Conservation (phyloP, 805 yeast species). For the Lipomyces mesembrius region DNA sequence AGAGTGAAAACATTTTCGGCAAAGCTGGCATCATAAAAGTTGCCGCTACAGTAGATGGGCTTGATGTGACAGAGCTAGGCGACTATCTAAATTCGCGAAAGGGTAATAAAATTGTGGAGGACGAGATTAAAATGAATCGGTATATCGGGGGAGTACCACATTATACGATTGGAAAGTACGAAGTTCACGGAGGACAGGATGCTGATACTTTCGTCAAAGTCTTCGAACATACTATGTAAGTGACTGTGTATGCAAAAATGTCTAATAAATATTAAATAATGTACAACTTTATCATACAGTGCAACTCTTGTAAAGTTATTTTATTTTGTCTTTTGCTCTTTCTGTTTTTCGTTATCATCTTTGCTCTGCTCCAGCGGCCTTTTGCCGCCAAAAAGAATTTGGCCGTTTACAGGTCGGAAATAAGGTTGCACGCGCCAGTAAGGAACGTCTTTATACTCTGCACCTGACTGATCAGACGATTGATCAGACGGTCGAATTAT, state of each 20-base stretch:
- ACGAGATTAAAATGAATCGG: conserved; percentile 19
- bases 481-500: conserved; percentile 54
- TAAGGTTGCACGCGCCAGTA: conserved; percentile 97
- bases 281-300: not conserved
- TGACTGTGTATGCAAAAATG: not conserved
- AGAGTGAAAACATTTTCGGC: conserved; percentile 24
- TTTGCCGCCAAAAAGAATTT: conserved; percentile 32
- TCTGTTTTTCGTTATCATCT: conserved; percentile 7
- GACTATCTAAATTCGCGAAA: conserved; percentile 16
- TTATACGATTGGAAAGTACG: conserved; percentile 21
- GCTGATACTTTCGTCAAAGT: conserved; percentile 23
- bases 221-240: conserved; percentile 8
- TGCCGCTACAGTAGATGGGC: conserved; percentile 23
- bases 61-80: conserved; percentile 24
- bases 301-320: not conserved
- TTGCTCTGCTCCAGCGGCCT: conserved; percentile 42
- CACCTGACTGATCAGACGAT: conserved; percentile 72
- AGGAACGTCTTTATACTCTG: conserved; percentile 77
- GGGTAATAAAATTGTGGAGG: conserved; percentile 20
- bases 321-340: conserved; percentile 3
- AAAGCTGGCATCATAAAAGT: conserved; percentile 14
- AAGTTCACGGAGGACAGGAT: conserved; percentile 31
- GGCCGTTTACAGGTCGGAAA: conserved; percentile 85
- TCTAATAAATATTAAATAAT: not conserved
- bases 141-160: conserved; percentile 34